phyloP scores from a whole-genome alignment of 2,329 filamentous ascomycete genomes.

The Aspergillus intermedius region DNA sequence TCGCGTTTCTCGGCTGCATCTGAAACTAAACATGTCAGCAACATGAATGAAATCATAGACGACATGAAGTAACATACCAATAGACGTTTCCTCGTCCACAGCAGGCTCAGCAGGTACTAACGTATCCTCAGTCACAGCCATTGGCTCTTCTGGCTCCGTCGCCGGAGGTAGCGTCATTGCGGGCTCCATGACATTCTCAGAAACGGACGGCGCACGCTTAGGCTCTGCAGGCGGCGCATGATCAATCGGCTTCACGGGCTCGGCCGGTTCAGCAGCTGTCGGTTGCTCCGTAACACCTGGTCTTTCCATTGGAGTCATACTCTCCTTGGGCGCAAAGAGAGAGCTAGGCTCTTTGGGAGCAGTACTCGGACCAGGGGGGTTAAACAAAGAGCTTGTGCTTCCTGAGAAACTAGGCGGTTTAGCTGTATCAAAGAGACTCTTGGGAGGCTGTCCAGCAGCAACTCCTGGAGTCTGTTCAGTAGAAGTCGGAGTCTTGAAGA shows the following conservation, averaged over 20 bases:
- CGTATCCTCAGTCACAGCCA: not conserved
- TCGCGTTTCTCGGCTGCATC: constrained; percentile 6
- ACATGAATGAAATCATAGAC: not conserved
- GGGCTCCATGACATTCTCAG: not conserved
- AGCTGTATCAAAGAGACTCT: constrained; percentile 7
- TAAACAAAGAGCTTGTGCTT: constrained; percentile 7
- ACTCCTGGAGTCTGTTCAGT: constrained; percentile 3
- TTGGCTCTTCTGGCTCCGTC: not conserved
- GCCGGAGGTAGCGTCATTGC: not conserved
- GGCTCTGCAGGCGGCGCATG: not conserved
- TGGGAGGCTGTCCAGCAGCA: constrained; percentile 10
- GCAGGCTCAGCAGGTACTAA: not conserved
- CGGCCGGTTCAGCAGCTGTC: not conserved
- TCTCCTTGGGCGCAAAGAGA: not conserved
- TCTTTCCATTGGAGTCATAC: not conserved
- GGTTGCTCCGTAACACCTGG: not conserved
- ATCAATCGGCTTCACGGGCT: not conserved
- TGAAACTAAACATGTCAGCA: constrained; percentile 4
- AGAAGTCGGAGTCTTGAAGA: constrained; percentile 4
- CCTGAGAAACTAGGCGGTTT: constrained; percentile 5
- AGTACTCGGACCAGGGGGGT: not conserved
- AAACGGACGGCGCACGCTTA: not conserved
- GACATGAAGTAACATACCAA: not conserved
- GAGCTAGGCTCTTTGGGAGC: not conserved
- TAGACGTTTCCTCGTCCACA: not conserved